These are phyloP conservation scores for Ophiocordyceps robertsii DNA, from an alignment of 2,329 filamentous ascomycete genomes.

Conservation along the genomic window DNA sequence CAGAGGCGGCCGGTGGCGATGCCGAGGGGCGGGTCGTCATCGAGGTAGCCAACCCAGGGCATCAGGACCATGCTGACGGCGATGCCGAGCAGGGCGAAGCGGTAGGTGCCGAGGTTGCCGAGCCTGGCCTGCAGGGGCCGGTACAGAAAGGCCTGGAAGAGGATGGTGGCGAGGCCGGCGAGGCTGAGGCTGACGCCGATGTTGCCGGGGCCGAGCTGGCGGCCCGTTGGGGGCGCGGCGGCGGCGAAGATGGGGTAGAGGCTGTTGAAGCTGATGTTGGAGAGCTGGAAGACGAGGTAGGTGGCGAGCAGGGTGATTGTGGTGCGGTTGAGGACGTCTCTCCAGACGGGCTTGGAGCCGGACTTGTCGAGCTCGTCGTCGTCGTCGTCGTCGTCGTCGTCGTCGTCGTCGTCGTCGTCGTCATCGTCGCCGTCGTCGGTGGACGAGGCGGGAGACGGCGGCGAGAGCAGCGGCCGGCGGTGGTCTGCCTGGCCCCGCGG, in stretches of 20 bases:
- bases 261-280: slow-evolving; percentile 91
- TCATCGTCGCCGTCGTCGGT: slow-evolving; percentile 6
- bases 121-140: slow-evolving; percentile 62
- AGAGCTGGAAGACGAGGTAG: slow-evolving; percentile 85
- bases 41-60: slow-evolving; percentile 76
- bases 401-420: slow-evolving; percentile 5
- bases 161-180: slow-evolving; percentile 70
- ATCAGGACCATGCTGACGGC: slow-evolving; percentile 73
- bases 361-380: slow-evolving; percentile 5
- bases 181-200: slow-evolving; percentile 80
- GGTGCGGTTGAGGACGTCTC: slow-evolving; percentile 60
- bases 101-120: slow-evolving; percentile 78
- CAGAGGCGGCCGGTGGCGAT: slow-evolving; percentile 50
- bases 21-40: slow-evolving; percentile 40
- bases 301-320: slow-evolving; percentile 71
- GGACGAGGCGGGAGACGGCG: slow-evolving; percentile 7
- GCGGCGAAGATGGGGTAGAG: slow-evolving; percentile 89
- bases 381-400: background rate
- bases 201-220: slow-evolving; percentile 59
- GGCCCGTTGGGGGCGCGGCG: slow-evolving; percentile 60
- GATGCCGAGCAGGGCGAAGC: slow-evolving; percentile 64
- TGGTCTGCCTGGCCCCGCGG: slow-evolving; percentile 11
- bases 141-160: slow-evolving; percentile 83
- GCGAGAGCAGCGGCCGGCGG: slow-evolving; percentile 16
- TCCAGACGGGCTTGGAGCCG: slow-evolving; percentile 24